Conservation (phyloP, 2,329 filamentous ascomycete genomes). For the Xylariaceae sp. region DNA sequence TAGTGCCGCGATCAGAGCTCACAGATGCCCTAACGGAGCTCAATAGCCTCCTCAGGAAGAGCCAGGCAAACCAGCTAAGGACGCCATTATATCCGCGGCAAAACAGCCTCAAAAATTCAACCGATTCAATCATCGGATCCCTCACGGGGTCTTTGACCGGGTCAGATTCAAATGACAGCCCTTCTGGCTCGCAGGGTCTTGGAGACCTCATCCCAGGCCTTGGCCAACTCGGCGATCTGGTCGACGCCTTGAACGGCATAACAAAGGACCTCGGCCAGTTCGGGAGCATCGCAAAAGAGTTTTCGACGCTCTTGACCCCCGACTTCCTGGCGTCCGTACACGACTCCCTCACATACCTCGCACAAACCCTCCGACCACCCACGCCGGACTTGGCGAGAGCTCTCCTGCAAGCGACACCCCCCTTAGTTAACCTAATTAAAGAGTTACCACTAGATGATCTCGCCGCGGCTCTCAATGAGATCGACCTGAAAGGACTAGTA, state of each 20-base stretch:
- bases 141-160: constrained; percentile 20
- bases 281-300: constrained; percentile 29
- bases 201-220: constrained; percentile 25
- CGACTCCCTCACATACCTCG: constrained; percentile 41
- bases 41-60: constrained; percentile 38
- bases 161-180: constrained; percentile 11
- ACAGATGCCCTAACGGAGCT: constrained; percentile 43
- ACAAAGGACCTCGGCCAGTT: constrained; percentile 29
- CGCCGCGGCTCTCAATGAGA: constrained; percentile 33
- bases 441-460: constrained; percentile 34
- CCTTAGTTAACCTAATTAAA: constrained; percentile 31
- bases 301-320: constrained; percentile 33
- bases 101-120: constrained; percentile 19
- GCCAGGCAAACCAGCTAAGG: constrained; percentile 29
- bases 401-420: constrained; percentile 28
- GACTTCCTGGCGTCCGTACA: constrained; percentile 41
- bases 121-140: constrained; percentile 19
- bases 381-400: constrained; percentile 29
- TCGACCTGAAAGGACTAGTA: constrained; percentile 36
- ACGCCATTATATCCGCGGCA: constrained; percentile 29
- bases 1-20: constrained; percentile 44
- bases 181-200: constrained; percentile 7
- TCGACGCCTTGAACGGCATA: constrained; percentile 27
- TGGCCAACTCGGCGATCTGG: constrained; percentile 27
- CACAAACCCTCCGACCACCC: constrained; percentile 37